These are phyloP conservation scores for Allium fistulosum DNA, from an alignment of 106 monocot genomes.

Conservation along the genomic window DNA sequence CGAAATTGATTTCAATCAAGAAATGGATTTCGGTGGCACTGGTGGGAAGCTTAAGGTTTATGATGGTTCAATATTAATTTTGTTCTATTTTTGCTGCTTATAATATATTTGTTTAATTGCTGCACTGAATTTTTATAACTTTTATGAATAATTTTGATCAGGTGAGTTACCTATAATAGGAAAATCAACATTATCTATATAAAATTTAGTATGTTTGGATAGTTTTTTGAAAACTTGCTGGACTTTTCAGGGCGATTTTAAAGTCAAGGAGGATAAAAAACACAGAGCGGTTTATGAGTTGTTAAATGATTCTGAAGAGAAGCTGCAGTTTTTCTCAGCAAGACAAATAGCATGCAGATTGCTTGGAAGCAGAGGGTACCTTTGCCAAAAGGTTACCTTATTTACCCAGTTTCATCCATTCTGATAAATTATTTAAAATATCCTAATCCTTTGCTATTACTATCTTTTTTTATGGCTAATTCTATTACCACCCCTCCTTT, in stretches of 20 bases:
- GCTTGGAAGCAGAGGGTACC: slow-evolving; percentile 74
- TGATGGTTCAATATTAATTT: background rate
- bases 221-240: no score
- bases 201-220: no score
- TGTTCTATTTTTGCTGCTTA: slow-evolving; percentile 2
- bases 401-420: background rate
- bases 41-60: slow-evolving; percentile 79
- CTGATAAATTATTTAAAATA: no score
- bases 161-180: background rate
- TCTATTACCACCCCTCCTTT: no score
- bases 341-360: slow-evolving; percentile 84
- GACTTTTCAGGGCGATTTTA: slow-evolving; percentile 57
- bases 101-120: slow-evolving; percentile 3
- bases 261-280: slow-evolving; percentile 66
- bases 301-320: slow-evolving; percentile 61
- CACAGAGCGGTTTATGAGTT: slow-evolving; percentile 57
- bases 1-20: slow-evolving; percentile 28
- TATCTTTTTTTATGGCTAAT: no score
- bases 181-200: no score
- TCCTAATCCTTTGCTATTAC: no score
- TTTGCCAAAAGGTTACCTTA: slow-evolving; percentile 70
- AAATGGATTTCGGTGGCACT: slow-evolving; percentile 67
- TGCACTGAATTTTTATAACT: background rate
- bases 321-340: slow-evolving; percentile 72
- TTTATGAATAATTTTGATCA: background rate